Percentiles rank a stretch among this genome's conserved stretches.
phyloP scores from a whole-genome alignment of 1,284 basidiomycete species.

The Xerocomus minutiporus region DNA sequence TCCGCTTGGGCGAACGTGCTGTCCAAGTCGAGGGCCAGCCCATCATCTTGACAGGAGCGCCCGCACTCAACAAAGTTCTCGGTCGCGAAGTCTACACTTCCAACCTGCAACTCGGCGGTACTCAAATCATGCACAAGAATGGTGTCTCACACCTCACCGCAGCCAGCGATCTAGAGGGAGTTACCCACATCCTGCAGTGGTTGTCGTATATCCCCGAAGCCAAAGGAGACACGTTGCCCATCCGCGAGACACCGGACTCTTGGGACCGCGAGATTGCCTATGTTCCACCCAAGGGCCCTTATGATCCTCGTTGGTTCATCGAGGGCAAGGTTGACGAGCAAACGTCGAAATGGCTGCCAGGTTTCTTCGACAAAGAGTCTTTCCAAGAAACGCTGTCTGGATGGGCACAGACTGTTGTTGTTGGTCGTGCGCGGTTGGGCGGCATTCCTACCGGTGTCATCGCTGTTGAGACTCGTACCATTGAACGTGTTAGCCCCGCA shows the following conservation, averaged over 20 bases:
- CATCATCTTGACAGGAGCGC: constrained; percentile 97
- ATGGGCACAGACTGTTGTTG: constrained; percentile 98
- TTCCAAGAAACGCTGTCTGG: constrained; percentile 96
- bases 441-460: constrained; percentile 98
- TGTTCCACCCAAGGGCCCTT: constrained; percentile 87
- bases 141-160: constrained; percentile 97
- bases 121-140: constrained; percentile 99
- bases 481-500: constrained; percentile 95
- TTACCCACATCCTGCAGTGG: constrained; percentile 92
- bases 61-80: constrained; percentile 97
- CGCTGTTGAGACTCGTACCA: constrained; percentile 95
- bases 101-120: constrained; percentile 97
- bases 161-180: constrained; percentile 91
- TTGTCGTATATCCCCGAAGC: constrained; percentile 87
- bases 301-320: constrained; percentile 98
- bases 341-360: constrained; percentile 72
- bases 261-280: constrained; percentile 96
- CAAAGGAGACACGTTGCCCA: constrained; percentile 74
- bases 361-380: constrained; percentile 96
- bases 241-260: constrained; percentile 65
- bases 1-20: constrained; percentile 95
- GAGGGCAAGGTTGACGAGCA: constrained; percentile 87
- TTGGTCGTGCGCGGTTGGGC: constrained; percentile 93
- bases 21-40: constrained; percentile 99
- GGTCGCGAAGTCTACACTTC: constrained; percentile 99